These are phyloP conservation scores for Cladosporium sp. DNA, from an alignment of 2,329 filamentous ascomycete species.

Conservation along the genomic window DNA sequence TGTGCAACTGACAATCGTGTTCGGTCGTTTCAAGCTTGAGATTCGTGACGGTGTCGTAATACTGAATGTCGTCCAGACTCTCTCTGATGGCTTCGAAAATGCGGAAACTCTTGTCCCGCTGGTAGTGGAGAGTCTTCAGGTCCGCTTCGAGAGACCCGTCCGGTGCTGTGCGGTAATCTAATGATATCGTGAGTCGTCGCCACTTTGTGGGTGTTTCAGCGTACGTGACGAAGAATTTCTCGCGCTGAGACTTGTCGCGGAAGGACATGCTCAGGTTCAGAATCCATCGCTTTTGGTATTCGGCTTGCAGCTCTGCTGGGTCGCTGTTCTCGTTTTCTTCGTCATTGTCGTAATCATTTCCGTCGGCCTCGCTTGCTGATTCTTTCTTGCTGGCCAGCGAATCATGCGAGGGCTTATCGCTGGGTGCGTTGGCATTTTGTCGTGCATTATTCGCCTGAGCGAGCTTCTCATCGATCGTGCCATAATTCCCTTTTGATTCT, in stretches of 20 bases:
- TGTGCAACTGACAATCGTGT: conserved; percentile 78
- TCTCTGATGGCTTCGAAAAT: conserved; percentile 95
- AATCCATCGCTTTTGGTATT: conserved; percentile 82
- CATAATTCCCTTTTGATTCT: conserved; percentile 3
- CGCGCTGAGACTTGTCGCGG: conserved; percentile 82
- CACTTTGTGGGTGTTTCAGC: conserved; percentile 74
- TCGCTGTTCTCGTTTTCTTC: conserved; percentile 39
- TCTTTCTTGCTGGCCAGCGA: conserved; percentile 8
- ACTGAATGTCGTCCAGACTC: conserved; percentile 88
- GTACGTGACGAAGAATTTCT: conserved; percentile 98
- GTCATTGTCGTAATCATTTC: conserved; percentile 26
- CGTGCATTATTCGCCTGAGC: conserved; percentile 2
- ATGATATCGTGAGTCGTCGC: conserved; percentile 86
- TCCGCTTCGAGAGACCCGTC: conserved; percentile 82
- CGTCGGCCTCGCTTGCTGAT: conserved; percentile 16
- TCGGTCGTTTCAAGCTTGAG: conserved; percentile 86
- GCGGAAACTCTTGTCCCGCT: conserved; percentile 85
- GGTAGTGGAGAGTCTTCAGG: conserved; percentile 70
- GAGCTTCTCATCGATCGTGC: background rate
- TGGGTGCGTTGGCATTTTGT: background rate
- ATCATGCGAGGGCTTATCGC: conserved; percentile 5
- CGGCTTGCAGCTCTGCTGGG: conserved; percentile 66
- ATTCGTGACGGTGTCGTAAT: conserved; percentile 94
- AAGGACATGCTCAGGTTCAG: conserved; percentile 98
- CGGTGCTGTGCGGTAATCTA: conserved; percentile 82